Evolutionary conservation across 2,329 filamentous ascomycete genomes (phyloP), one percentile per base, ranked within the genome.

Genomic region (Didymella keratinophila): DNA sequence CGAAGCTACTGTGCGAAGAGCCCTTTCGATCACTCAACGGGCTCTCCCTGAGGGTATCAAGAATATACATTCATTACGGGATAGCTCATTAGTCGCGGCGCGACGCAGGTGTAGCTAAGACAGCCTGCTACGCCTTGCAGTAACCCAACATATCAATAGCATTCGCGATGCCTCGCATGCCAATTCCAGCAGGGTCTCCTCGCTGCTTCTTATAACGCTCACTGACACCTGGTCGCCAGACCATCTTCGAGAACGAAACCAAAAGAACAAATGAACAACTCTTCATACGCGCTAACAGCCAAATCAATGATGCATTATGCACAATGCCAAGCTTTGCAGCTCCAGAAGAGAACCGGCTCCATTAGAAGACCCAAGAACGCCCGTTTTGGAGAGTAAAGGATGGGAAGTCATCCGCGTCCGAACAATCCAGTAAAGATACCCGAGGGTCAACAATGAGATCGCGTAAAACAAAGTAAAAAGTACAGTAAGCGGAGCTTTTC

Each of bases 11-110:
- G 7, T 5, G 18, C 18, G n/a, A 20, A 5, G 11, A 9, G 4
- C n/a, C 9, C 8, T 5, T 20, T 4, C n/a, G 11, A 11, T 20
- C 7, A 39, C 36, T 20, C 16, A 21, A 27, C 21, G 2, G 21
- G 16, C 2, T 16, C 5, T n/a, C 12, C 18, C 45, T 23, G 14
- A 49, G 56, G 49, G 49, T 58, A 58, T 58, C 56, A 53, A 52
- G 55, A 58, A 58, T 61, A 50, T 56, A 50, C 44, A 56, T 58
- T 61, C 55, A 61, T 58, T 61, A 61, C 32, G 43, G 47, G 58
- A 54, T 49, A 55, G 46, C 49, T 58, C 54, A 52, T 58, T 61
- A 58, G 55, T 56, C 46, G 51, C 55, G 47, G 47, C 27, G 43
- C 47, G 39, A 27, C 14, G n/a, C 45, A 52, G 49, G 37, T 49